Conservation (phyloP, 345 rosid genomes). For the Nephelium lappaceum region DNA sequence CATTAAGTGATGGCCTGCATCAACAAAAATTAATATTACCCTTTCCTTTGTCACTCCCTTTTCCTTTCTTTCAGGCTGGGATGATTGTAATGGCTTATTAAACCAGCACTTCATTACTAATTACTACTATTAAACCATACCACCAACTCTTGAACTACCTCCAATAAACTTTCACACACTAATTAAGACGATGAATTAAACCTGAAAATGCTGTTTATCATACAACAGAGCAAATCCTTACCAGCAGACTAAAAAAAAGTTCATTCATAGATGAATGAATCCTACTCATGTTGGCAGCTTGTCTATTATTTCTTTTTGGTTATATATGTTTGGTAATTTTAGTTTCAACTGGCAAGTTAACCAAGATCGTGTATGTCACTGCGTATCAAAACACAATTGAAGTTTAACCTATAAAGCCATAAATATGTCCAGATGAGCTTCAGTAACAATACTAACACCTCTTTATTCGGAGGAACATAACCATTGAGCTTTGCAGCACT, state of each 20-base stretch:
- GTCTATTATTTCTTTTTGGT: neutral
- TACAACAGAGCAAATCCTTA: neutral
- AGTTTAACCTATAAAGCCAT: neutral
- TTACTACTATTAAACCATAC: neutral
- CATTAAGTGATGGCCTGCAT: neutral
- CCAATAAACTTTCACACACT: neutral
- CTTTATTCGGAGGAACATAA: slow-evolving; percentile 84
- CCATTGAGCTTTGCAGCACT: slow-evolving; percentile 88
- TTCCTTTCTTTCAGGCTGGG: neutral
- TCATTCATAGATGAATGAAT: neutral
- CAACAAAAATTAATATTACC: neutral
- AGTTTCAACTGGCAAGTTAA: slow-evolving; percentile 17
- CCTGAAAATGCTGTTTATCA: slow-evolving; percentile 7
- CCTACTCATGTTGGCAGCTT: slow-evolving; percentile 15
- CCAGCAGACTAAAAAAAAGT: neutral
- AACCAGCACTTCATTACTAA: neutral
- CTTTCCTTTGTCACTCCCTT: neutral
- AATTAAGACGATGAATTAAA: slow-evolving; percentile 11
- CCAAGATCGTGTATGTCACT: neutral
- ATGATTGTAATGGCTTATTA: neutral
- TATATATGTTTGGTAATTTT: neutral
- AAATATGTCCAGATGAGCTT: slow-evolving; percentile 12
- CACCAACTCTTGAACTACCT: slow-evolving; percentile 12
- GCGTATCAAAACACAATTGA: neutral
- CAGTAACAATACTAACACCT: slow-evolving; percentile 42